Evolutionary conservation across 192 early-diverging fungal genomes (phyloP).

Genomic region (Thamnidium elegans): DNA sequence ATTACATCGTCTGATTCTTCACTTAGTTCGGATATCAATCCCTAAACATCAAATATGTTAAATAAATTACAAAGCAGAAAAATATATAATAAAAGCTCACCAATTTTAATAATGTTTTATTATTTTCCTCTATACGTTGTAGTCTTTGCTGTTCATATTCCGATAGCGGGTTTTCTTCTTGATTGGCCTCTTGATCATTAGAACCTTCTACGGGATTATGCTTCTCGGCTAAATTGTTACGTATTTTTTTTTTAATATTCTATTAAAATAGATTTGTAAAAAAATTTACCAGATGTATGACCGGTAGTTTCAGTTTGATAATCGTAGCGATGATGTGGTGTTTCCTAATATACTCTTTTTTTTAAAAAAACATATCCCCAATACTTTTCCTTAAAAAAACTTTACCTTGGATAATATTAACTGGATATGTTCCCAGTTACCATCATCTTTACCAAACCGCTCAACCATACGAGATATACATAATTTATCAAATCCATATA

Average conservation of each 20-base stretch:
- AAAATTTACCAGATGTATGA: too few relatives aligned
- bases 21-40: slow-evolving; percentile 77
- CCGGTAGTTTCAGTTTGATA: not conserved
- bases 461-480: slow-evolving; percentile 85
- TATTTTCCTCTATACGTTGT: slow-evolving; percentile 61
- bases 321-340: not conserved
- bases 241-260: too few relatives aligned
- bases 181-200: slow-evolving; percentile 15
- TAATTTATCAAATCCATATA: slow-evolving; percentile 60
- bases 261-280: not conserved
- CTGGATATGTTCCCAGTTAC: slow-evolving; percentile 76
- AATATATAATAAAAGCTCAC: slow-evolving; percentile 31
- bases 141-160: slow-evolving; percentile 57
- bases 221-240: not conserved
- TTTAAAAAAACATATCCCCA: too few relatives aligned
- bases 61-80: slow-evolving; percentile 1
- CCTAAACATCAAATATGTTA: slow-evolving; percentile 30
- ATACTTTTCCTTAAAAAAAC: too few relatives aligned
- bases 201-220: not conserved
- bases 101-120: slow-evolving; percentile 52
- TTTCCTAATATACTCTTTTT: too few relatives aligned
- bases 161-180: slow-evolving; percentile 44
- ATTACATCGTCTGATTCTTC: slow-evolving; percentile 72
- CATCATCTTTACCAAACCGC: slow-evolving; percentile 78
- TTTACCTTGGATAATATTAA: slow-evolving; percentile 45